Evolutionary conservation across 108 stramenopile genomes (phyloP), one percentile per base, ranked within the genome.

Genomic region (Hondaea fermentalgiana): DNA sequence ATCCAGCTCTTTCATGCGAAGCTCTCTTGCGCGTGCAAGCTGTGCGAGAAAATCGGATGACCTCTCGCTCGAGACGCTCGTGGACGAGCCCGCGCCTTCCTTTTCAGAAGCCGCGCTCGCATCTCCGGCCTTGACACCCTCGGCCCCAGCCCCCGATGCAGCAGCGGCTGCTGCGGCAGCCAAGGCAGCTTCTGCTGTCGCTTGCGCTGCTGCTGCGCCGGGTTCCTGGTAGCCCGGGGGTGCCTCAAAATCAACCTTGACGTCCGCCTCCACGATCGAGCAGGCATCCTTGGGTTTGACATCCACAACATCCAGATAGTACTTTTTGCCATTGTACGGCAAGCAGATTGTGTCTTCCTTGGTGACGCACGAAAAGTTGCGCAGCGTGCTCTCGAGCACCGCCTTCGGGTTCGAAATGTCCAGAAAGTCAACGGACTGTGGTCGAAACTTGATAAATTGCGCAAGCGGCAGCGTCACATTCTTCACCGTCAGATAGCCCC

Each of bases 401-500:
- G 98, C 99, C 10, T 97, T 95, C 25, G 99, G 99, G 91, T 99
- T 98, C 89, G 96, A 94, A 90, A 99, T 98, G 83, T 99, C 98
- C 87, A 99, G 91, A 92, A 99, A 99, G 91, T 99, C 99, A n/a
- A 97, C 97, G 64, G 96, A 95, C 91, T 98, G 99, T 44, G 99
- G 97, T 91, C 97, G 97, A 72, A 99, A 91, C 92, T 99, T 99
- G 89, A 99, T 97, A 90, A 96, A 98, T 72, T 95, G 97, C 19
- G 97, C 98, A 94, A 98, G 97, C 87, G 96, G 96, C 55, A 98
- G 89, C 87, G 89, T 92, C 43, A 98, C 97, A 90, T 99, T 99
- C 59, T 95, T 96, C 25, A 99, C 95, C 25, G 96, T 96, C 35
- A 99, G 92, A 4, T 98, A 92, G 42, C 93, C 88, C 3, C 97